phyloP scores from a whole-genome alignment of 2,329 filamentous ascomycete species.

The Zasmidium citrigriseum region DNA sequence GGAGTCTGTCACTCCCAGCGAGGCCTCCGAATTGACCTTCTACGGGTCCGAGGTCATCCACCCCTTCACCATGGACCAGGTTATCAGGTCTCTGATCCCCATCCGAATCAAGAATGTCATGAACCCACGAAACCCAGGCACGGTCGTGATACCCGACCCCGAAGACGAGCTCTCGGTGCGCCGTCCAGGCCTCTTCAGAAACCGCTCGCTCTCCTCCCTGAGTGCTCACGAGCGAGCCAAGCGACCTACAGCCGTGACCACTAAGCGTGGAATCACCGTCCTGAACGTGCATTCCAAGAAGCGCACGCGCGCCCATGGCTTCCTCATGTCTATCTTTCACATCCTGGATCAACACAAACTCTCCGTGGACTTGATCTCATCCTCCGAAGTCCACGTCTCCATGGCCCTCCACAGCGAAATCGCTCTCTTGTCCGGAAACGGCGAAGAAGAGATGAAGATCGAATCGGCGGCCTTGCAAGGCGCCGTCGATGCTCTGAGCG shows the following conservation, averaged over 20 bases:
- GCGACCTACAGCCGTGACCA: conserved; percentile 72
- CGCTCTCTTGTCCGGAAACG: conserved; percentile 51
- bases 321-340: conserved; percentile 90
- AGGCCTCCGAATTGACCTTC: conserved; percentile 88
- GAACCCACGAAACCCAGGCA: conserved; percentile 77
- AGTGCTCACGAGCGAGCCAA: conserved; percentile 44
- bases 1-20: conserved; percentile 83
- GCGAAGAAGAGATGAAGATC: conserved; percentile 50
- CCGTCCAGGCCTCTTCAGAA: conserved; percentile 53
- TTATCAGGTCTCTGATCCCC: conserved; percentile 73
- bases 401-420: conserved; percentile 88
- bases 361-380: conserved; percentile 94
- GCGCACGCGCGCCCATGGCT: conserved; percentile 91
- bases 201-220: conserved; percentile 46
- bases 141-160: conserved; percentile 78
- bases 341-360: conserved; percentile 85
- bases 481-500: conserved; percentile 68
- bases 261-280: conserved; percentile 95
- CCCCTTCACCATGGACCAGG: conserved; percentile 97
- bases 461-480: conserved; percentile 49
- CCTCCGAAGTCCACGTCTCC: conserved; percentile 93
- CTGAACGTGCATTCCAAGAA: conserved; percentile 99
- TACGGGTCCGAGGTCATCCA: conserved; percentile 87
- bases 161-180: conserved; percentile 55
- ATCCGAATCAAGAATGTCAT: conserved; percentile 93